phyloP scores from a whole-genome alignment of 495 filamentous ascomycete genomes.

The Symbiotaphrina buchneri region DNA sequence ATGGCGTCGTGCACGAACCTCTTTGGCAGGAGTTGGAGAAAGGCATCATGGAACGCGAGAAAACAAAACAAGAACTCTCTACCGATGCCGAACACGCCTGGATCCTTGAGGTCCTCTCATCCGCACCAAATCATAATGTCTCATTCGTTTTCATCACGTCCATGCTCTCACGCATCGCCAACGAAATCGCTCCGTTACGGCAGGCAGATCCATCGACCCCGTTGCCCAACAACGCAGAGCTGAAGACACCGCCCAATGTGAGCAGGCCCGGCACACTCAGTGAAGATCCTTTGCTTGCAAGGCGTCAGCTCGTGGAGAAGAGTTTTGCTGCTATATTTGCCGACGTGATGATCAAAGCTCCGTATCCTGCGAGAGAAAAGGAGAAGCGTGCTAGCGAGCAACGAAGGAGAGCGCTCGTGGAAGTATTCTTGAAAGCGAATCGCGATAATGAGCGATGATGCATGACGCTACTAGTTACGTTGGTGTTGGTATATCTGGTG shows the following conservation, averaged over 20 bases:
- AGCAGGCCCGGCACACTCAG: constrained; percentile 1
- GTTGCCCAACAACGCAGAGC: no score
- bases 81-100: constrained; percentile 42
- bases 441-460: no score
- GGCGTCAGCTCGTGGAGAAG: constrained; percentile 8
- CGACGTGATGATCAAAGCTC: constrained; percentile 5
- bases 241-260: not conserved
- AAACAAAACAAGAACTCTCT: constrained; percentile 16
- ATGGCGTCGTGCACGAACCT: constrained; percentile 43
- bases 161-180: constrained; percentile 25
- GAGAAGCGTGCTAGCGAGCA: constrained; percentile 7
- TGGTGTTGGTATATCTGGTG: no score
- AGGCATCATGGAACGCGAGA: constrained; percentile 28
- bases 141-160: constrained; percentile 70
- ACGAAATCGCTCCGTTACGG: constrained; percentile 1
- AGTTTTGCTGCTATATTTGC: constrained; percentile 11
- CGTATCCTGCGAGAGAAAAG: constrained; percentile 3
- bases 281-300: constrained; percentile 9
- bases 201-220: no score
- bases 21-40: constrained; percentile 54
- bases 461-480: no score
- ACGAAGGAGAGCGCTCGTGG: constrained; percentile 8
- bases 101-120: constrained; percentile 50
- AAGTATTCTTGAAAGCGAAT: constrained; percentile 9
- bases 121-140: constrained; percentile 54